Evolutionary conservation across 805 yeast genomes (phyloP), one percentile per base, ranked within the genome.

Genomic region (Candida methanosorbosa): DNA sequence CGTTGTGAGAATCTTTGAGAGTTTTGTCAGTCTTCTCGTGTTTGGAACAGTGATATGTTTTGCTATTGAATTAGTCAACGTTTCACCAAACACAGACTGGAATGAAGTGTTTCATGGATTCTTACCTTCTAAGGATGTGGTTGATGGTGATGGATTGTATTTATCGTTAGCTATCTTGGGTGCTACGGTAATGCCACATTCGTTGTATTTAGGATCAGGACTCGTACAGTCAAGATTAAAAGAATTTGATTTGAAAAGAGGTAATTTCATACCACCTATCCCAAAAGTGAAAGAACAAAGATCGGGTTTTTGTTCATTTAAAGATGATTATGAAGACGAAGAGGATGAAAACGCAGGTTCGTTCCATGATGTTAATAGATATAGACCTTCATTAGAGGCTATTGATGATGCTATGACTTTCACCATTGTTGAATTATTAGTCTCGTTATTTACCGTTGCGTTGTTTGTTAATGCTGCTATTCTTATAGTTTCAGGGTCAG

Each of bases 111-210:
- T 83, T 39, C 56, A 64, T 12, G 95, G 95, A 0, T 86, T 78
- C 48, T 73, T 54, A 26, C 80, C 80, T n/a, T 56, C 60, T 21
- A 55, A 51, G n/a, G 59, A 56, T 25, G 61, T 64, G 14, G 54
- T 68, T 19, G 61, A 70, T 35, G 74, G 71, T 17, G 73, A 75
- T 38, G 96, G 95, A 2, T 59, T 88, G 23, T 85, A 81, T 48
- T 60, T 84, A 33, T 72, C 87, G 42, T 76, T 90, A 46, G 95
- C 95, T 17, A 80, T 88, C 37, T 62, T 88, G 39, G 97, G 97
- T 21, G 94, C 95, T 18, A 87, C 95, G 2, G 90, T 88, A 18
- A 87, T 87, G 97, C 96, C 96, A 7, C 97, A 88, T 52, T 81
- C 92, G 2, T 63, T 87, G 33, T 87, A 81, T 50, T 66, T 87